Evolutionary conservation across 2,329 filamentous ascomycete genomes (phyloP).

Genomic region (Chaetomiaceae sp.): DNA sequence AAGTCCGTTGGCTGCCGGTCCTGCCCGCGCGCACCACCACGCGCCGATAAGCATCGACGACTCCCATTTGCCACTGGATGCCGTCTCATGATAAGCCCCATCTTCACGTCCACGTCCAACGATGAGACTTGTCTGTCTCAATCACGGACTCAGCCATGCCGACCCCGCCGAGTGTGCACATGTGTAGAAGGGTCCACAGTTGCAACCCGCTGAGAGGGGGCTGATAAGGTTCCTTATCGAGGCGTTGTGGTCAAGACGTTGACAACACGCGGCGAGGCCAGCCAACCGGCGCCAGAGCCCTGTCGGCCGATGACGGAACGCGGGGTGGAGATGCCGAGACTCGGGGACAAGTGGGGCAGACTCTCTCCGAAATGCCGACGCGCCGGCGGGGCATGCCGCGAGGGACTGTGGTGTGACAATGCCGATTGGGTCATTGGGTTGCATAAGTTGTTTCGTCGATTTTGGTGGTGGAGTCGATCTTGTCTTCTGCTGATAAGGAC

Average conservation of each 20-base stretch:
- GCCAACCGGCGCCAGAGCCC: not conserved
- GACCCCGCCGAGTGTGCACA: too few relatives aligned
- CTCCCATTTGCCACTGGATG: not conserved
- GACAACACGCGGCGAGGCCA: not conserved
- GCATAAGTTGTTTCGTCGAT: not conserved
- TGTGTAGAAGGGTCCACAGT: too few relatives aligned
- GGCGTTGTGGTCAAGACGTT: not conserved
- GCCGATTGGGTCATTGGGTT: not conserved
- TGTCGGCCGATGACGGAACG: not conserved
- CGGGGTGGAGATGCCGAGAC: not conserved
- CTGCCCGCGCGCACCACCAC: not conserved
- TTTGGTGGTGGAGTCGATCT: not conserved
- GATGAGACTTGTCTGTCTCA: too few relatives aligned
- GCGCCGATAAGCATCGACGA: not conserved
- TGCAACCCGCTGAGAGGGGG: too few relatives aligned
- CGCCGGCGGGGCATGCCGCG: not conserved
- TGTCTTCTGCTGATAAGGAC: not conserved
- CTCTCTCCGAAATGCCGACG: constrained; percentile 1
- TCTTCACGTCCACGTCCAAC: not conserved
- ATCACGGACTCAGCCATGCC: too few relatives aligned
- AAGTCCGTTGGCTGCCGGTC: not conserved
- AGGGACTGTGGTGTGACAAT: not conserved
- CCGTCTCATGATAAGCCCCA: not conserved
- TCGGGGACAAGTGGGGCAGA: not conserved
- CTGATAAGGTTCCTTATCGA: not conserved